A percentile compares a stretch with the other conserved stretches of the same genome.
Conservation (phyloP, 495 filamentous ascomycete species). For the Aspergillus nidulans region DNA sequence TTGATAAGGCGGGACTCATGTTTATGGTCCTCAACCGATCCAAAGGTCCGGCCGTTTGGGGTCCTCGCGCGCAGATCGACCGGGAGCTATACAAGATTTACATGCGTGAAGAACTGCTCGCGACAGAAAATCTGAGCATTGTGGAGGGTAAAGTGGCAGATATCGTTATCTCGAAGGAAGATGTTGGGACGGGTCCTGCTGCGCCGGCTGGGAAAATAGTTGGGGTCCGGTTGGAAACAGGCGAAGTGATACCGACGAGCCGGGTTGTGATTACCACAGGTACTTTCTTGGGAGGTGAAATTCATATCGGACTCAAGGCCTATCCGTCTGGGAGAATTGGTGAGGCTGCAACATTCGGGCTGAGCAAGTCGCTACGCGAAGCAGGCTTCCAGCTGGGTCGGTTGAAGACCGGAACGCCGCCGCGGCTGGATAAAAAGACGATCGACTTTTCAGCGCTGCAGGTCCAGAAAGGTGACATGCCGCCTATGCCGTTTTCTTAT, state of each 20-base stretch:
- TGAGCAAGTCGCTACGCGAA: slow-evolving; percentile 84
- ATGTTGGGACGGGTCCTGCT: slow-evolving; percentile 40
- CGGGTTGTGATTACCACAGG: slow-evolving; percentile 93
- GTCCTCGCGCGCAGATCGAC: slow-evolving; percentile 94
- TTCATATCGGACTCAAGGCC: slow-evolving; percentile 84
- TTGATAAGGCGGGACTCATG: slow-evolving; percentile 91
- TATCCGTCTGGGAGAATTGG: slow-evolving; percentile 90
- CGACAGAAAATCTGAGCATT: slow-evolving; percentile 72
- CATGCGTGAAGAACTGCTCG: slow-evolving; percentile 81
- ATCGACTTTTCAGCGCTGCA: slow-evolving; percentile 75
- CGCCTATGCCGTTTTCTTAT: slow-evolving; percentile 87
- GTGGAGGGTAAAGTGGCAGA: slow-evolving; percentile 88
- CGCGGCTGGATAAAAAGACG: slow-evolving; percentile 73
- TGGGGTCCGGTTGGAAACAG: slow-evolving; percentile 83
- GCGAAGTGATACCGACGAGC: slow-evolving; percentile 73
- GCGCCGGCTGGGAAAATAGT: slow-evolving; percentile 66
- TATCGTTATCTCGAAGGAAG: slow-evolving; percentile 63
- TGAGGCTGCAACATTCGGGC: slow-evolving; percentile 86
- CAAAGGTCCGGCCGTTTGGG: slow-evolving; percentile 96
- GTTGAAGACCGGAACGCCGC: slow-evolving; percentile 93
- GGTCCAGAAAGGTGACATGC: slow-evolving; percentile 74
- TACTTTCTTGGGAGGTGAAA: slow-evolving; percentile 93
- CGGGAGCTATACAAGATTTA: slow-evolving; percentile 81
- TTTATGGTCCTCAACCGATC: slow-evolving; percentile 82
- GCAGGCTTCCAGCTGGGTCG: slow-evolving; percentile 90